Base-by-base conservation (phyloP, 257 asterid genomes). In the Coffea eugenioides region DNA sequence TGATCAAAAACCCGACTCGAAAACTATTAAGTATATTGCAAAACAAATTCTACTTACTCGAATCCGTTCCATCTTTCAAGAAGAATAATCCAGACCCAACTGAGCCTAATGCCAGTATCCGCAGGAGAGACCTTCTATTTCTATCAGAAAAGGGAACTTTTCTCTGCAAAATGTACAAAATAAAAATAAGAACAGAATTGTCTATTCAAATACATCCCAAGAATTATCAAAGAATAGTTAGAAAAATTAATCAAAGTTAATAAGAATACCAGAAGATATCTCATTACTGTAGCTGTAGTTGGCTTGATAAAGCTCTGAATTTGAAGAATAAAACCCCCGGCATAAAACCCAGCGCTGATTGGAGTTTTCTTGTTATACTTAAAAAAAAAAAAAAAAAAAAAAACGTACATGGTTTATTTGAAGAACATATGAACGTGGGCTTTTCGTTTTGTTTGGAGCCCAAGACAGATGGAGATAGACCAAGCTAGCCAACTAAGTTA, bases 61-160 rank as follows among this genome's bases (percentile, higher is more conserved):
- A 84, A 85, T 89, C 79, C 6, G 89, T 71, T 74, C 83, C 84
- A 77, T 73, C 51, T 74, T 85, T 68, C 51, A 82, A 82, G 85
- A 69, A 89, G 34, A 83, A 34, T 23, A 86, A 69, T 48, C 92
- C 97, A 9, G 94, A 90, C 65, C 97, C 93, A 69, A 91, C 88
- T 36, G 95, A 80, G 73, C 92, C 89, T 80, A 90, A 66, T 66
- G 91, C 91, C 80, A 77, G 90, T 27, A 88, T 84, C 61, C 90
- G 88, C 13, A 86, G 9, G 62, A 91, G 82, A 73, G 89, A 82
- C 43, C 80, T 73, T 77, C 86, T 86, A 67, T 79, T 73, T 77
- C 86, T 86, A 67, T 79, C 83, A 31, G 74, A 73, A 27, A 80
- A 46, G 14, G 89, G 67, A 25, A 87, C 54, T 74, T 82, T 89